These are phyloP conservation scores for Psilocybe sp. DNA, from an alignment of 768 basidiomycete genomes.

Conservation along the genomic window DNA sequence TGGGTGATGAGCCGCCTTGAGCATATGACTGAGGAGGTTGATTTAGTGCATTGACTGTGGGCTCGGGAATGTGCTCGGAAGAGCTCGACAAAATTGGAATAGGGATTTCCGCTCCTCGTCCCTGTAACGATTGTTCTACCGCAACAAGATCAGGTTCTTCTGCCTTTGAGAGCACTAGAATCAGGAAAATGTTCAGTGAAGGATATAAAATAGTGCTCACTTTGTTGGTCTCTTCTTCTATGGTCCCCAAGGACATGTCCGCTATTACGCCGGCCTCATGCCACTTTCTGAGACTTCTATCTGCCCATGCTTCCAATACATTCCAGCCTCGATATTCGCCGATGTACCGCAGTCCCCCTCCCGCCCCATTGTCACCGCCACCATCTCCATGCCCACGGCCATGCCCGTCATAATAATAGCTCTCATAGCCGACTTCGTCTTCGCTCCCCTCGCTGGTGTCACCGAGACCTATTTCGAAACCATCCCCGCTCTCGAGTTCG, in stretches of 20 bases:
- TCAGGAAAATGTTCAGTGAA: not conserved
- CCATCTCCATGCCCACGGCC: conserved; percentile 78
- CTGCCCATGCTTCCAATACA: conserved; percentile 91
- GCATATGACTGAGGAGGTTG: conserved; percentile 16
- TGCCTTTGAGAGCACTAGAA: conserved; percentile 10
- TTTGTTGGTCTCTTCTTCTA: conserved; percentile 40
- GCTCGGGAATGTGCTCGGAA: conserved; percentile 33
- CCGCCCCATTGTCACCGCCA: conserved; percentile 68
- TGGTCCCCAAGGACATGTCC: conserved; percentile 37
- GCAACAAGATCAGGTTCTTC: conserved; percentile 35
- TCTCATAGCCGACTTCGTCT: conserved; percentile 82
- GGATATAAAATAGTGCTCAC: conserved; percentile 4
- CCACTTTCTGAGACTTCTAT: conserved; percentile 86
- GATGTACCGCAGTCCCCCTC: conserved; percentile 68
- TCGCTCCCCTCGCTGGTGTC: conserved; percentile 72
- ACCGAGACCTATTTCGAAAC: conserved; percentile 69
- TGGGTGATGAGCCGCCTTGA: conserved; percentile 10
- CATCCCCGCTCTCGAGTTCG: conserved; percentile 87
- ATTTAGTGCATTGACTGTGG: conserved; percentile 20
- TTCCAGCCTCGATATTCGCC: conserved; percentile 93
- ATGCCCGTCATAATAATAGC: conserved; percentile 81
- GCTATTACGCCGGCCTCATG: conserved; percentile 72
- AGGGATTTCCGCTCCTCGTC: conserved; percentile 52
- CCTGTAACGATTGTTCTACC: conserved; percentile 37
- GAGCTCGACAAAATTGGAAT: conserved; percentile 58